Conservation (phyloP, 345 rosid genomes). For the Erucastrum elatum region DNA sequence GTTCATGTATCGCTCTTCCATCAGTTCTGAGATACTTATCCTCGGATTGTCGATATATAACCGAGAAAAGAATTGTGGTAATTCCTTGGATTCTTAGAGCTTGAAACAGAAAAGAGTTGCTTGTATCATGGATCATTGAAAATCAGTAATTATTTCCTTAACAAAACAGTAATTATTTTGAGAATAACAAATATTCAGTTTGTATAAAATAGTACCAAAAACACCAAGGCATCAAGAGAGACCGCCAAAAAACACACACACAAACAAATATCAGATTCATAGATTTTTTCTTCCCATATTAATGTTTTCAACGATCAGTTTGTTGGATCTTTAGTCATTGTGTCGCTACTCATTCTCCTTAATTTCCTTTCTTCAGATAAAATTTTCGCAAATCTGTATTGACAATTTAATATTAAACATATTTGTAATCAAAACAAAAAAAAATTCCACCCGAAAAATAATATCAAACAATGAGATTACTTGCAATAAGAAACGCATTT, state of each 20-base stretch:
- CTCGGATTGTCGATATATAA: slow-evolving; percentile 51
- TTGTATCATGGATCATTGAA: background rate
- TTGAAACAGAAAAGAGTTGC: slow-evolving; percentile 43
- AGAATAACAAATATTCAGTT: background rate
- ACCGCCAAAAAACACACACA: slow-evolving; percentile 1
- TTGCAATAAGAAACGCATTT: background rate
- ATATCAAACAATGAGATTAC: background rate
- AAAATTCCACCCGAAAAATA: background rate
- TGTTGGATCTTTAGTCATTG: slow-evolving; percentile 10
- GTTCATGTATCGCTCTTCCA: slow-evolving; percentile 38
- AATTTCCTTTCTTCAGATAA: slow-evolving; percentile 54
- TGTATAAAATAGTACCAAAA: background rate
- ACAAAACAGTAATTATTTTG: background rate
- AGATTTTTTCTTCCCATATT: background rate
- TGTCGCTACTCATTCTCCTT: slow-evolving; percentile 24
- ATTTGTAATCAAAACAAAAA: background rate
- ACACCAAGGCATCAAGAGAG: background rate
- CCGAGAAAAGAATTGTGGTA: background rate
- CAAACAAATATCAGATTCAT: background rate
- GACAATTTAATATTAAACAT: background rate
- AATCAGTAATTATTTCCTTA: background rate
- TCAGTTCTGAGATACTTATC: slow-evolving; percentile 62
- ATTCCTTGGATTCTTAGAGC: background rate
- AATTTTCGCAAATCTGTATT: slow-evolving; percentile 50
- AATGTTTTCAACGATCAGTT: slow-evolving; percentile 4